Evolutionary conservation across 768 basidiomycete genomes (phyloP).

Genomic region (Tricholoma flavovirens): DNA sequence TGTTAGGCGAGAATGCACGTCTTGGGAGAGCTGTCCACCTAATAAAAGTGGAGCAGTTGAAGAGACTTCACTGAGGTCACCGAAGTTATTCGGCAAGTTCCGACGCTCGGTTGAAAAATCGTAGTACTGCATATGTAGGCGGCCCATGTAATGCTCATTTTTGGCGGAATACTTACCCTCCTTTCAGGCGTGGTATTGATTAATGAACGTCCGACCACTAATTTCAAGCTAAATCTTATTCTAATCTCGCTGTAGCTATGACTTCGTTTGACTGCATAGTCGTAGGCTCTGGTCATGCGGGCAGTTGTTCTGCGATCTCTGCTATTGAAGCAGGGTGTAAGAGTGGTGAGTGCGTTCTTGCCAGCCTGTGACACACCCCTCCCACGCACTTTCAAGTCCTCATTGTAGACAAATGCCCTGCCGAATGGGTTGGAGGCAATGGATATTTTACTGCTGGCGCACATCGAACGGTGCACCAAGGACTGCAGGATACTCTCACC

Average conservation of each 20-base stretch:
- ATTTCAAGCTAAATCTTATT: too few relatives aligned
- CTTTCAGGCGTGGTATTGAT: too few relatives aligned
- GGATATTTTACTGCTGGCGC: conserved; percentile 71
- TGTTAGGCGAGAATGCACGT: background rate
- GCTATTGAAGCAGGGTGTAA: conserved; percentile 54
- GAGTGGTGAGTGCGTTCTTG: conserved; percentile 29
- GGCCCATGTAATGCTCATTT: too few relatives aligned
- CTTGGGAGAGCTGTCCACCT: background rate
- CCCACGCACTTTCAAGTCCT: conserved; percentile 33
- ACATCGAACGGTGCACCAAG: conserved; percentile 56
- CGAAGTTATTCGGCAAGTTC: background rate
- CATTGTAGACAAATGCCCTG: conserved; percentile 60
- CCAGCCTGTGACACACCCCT: background rate
- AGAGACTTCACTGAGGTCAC: too few relatives aligned
- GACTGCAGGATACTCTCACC: conserved; percentile 53
- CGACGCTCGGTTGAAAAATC: too few relatives aligned
- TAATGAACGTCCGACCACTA: too few relatives aligned
- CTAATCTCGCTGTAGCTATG: conserved; percentile 3
- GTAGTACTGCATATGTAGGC: too few relatives aligned
- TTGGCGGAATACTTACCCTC: too few relatives aligned
- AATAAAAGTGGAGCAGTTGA: too few relatives aligned
- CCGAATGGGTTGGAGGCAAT: conserved; percentile 64
- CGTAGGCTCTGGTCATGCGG: conserved; percentile 63
- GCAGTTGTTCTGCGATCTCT: conserved; percentile 58
- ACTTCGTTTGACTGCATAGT: conserved; percentile 49